Conservation (phyloP, 2,329 filamentous ascomycete species). For the Scorias spongiosa region DNA sequence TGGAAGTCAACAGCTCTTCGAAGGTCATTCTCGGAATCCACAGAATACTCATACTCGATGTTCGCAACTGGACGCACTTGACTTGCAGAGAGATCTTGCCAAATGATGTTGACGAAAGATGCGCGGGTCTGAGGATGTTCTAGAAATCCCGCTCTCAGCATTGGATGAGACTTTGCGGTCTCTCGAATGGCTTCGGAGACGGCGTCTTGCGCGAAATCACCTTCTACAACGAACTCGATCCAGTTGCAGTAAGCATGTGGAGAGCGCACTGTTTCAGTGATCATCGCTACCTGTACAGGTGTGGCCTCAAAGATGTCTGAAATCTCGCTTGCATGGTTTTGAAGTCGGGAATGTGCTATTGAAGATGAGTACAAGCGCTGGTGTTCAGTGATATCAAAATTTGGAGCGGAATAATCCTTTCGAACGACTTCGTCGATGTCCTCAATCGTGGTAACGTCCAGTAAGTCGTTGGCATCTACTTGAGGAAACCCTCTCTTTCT, state of each 20-base stretch:
- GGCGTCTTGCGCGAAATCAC: conserved; percentile 2
- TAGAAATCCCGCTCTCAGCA: conserved; percentile 61
- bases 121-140: conserved; percentile 29
- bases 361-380: not conserved
- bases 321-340: conserved; percentile 5
- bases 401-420: not conserved
- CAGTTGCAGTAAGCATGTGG: conserved; percentile 60
- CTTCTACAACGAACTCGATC: conserved; percentile 46
- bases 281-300: conserved; percentile 63
- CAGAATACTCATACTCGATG: not conserved
- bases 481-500: conserved; percentile 37
- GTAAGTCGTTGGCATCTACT: conserved; percentile 44
- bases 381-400: not conserved
- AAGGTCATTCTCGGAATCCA: conserved; percentile 20
- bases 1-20: conserved; percentile 51
- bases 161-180: conserved; percentile 43
- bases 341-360: not conserved
- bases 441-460: conserved; percentile 39
- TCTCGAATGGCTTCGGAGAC: conserved; percentile 30
- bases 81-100: conserved; percentile 30
- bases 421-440: conserved; percentile 5
- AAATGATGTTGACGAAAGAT: conserved; percentile 48
- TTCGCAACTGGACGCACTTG: conserved; percentile 15
- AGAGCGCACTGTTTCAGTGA: conserved; percentile 53
- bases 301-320: conserved; percentile 46